These are phyloP conservation scores for Cladorrhinum sp. DNA, from an alignment of 2,329 filamentous ascomycete species.

Conservation along the genomic window DNA sequence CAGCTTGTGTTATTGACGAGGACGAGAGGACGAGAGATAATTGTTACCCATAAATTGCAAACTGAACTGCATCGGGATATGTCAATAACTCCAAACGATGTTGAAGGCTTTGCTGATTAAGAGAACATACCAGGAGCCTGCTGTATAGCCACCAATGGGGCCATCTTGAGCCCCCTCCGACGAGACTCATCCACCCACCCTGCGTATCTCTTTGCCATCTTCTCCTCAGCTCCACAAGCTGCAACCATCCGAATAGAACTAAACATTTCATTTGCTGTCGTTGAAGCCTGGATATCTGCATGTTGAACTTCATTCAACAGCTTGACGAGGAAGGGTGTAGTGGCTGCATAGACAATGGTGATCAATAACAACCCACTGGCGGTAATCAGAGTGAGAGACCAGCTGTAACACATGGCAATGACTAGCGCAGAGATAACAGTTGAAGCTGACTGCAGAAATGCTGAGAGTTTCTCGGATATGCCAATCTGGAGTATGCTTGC, in stretches of 20 bases:
- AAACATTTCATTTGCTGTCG: conserved; percentile 59
- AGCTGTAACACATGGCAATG: conserved; percentile 55
- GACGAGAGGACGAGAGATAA: conserved; percentile 24
- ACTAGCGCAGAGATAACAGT: conserved; percentile 51
- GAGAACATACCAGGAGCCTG: conserved; percentile 29
- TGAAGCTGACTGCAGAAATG: conserved; percentile 53
- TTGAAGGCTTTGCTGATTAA: background rate
- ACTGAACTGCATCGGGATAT: conserved; percentile 28
- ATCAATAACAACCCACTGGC: conserved; percentile 55
- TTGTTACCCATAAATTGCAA: conserved; percentile 31
- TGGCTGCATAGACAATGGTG: conserved; percentile 43
- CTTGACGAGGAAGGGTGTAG: conserved; percentile 56
- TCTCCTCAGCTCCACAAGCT: conserved; percentile 58
- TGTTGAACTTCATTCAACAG: conserved; percentile 42
- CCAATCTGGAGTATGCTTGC: conserved; percentile 60
- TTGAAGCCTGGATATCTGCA: conserved; percentile 55
- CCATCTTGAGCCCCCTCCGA: conserved; percentile 29
- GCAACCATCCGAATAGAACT: conserved; percentile 58
- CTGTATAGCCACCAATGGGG: conserved; percentile 30
- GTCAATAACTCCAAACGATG: conserved; percentile 9
- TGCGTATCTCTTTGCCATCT: conserved; percentile 51
- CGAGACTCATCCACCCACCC: conserved; percentile 53
- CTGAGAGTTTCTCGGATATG: conserved; percentile 59
- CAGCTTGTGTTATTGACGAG: conserved; percentile 7
- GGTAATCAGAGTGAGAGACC: conserved; percentile 58